Conservation (phyloP, 345 rosid species). For the Dipteronia sinensis region DNA sequence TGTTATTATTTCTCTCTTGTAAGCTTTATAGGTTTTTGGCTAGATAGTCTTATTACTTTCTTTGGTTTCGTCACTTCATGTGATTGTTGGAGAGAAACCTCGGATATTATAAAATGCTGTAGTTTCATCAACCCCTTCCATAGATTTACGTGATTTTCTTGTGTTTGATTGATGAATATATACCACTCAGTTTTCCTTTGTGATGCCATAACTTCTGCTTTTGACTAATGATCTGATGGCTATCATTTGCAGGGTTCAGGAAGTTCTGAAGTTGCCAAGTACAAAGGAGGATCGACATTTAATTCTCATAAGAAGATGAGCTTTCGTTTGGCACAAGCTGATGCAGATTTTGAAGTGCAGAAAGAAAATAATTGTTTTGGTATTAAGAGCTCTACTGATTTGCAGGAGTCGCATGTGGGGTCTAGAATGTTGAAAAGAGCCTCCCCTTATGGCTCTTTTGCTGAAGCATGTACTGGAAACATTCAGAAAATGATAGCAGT, state of each 20-base stretch:
- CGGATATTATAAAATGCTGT: not conserved
- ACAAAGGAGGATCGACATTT: constrained; percentile 21
- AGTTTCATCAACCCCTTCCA: too few relatives aligned
- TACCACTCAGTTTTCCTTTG: not conserved
- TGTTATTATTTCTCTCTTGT: not conserved
- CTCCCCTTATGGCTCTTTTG: constrained; percentile 35
- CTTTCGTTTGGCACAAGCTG: constrained; percentile 9
- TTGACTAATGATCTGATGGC: constrained; percentile 27
- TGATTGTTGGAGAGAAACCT: not conserved
- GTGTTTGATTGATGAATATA: not conserved
- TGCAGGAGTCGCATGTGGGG: constrained; percentile 38
- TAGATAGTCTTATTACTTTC: not conserved
- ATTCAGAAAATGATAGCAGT: constrained; percentile 33
- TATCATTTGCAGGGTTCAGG: constrained; percentile 42
- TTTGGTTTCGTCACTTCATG: not conserved
- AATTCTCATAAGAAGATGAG: constrained; percentile 27
- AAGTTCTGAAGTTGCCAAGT: constrained; percentile 39
- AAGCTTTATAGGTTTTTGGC: not conserved
- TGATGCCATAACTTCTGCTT: not conserved
- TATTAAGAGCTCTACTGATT: constrained; percentile 21
- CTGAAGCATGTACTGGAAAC: constrained; percentile 37
- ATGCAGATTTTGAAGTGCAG: constrained; percentile 9
- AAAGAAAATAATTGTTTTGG: constrained; percentile 18
- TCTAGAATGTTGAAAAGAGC: constrained; percentile 47
- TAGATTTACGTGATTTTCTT: not conserved